Conservation (phyloP, 345 rosid genomes). For the Combretum micranthum region DNA sequence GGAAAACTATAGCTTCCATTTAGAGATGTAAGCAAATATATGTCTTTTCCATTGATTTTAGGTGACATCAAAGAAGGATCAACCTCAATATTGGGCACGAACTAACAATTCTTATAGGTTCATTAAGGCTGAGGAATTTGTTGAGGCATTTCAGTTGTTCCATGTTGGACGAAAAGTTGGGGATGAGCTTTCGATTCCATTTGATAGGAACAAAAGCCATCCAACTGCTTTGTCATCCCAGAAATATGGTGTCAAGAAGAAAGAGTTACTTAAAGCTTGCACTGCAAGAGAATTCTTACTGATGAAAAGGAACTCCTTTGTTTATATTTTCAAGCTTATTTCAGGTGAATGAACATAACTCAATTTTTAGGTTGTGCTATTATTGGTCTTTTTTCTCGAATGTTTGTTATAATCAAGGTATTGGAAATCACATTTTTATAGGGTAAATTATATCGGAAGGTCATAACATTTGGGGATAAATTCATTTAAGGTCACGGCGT, state of each 20-base stretch:
- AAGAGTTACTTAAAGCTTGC: slow-evolving; percentile 54
- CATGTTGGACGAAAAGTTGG: slow-evolving; percentile 42
- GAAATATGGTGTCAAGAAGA: slow-evolving; percentile 47
- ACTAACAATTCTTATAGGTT: slow-evolving; percentile 54
- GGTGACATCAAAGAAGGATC: slow-evolving; percentile 89
- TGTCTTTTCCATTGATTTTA: slow-evolving; percentile 10
- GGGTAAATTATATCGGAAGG: too few relatives aligned
- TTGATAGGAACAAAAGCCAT: slow-evolving; percentile 50
- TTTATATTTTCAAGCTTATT: slow-evolving; percentile 55
- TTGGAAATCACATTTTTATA: too few relatives aligned
- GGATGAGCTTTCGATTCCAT: slow-evolving; percentile 50
- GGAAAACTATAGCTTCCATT: slow-evolving; percentile 47
- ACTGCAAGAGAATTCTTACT: slow-evolving; percentile 57
- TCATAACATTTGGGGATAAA: too few relatives aligned
- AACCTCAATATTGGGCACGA: slow-evolving; percentile 61
- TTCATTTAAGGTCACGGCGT: too few relatives aligned
- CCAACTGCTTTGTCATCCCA: slow-evolving; percentile 62
- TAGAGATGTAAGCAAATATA: not conserved
- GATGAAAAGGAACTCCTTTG: slow-evolving; percentile 73
- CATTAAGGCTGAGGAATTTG: slow-evolving; percentile 49
- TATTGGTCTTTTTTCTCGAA: not conserved
- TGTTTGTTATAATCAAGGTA: too few relatives aligned
- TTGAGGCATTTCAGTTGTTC: slow-evolving; percentile 60
- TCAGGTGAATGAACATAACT: slow-evolving; percentile 33
- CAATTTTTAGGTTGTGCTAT: not conserved